Evolutionary conservation across 2,329 filamentous ascomycete genomes (phyloP).

Genomic region (Aspergillus versicolor): DNA sequence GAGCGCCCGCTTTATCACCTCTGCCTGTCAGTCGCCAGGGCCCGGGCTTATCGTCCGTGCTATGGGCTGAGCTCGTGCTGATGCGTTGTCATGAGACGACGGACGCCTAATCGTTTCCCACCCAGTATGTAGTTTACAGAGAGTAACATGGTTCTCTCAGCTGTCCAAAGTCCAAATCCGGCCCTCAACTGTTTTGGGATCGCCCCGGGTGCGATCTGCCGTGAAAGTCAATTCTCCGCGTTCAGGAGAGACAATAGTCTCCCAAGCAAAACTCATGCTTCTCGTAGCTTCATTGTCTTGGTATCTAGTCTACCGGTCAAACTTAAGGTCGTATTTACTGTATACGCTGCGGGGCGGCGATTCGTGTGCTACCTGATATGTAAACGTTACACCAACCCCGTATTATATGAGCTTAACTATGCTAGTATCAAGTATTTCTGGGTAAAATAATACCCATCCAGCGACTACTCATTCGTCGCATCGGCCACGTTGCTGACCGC

Average conservation of each 20-base stretch:
- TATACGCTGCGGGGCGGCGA: neutral
- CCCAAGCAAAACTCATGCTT: neutral
- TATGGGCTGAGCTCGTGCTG: neutral
- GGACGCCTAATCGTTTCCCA: no score
- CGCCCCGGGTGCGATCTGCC: neutral
- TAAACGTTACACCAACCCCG: neutral
- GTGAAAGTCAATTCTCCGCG: neutral
- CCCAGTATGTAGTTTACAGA: no score
- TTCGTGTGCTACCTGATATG: neutral
- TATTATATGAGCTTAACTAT: neutral
- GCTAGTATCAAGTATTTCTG: no score
- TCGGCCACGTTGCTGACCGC: neutral
- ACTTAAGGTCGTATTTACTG: neutral
- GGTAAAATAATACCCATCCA: neutral
- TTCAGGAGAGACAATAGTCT: neutral
- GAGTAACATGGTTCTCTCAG: no score
- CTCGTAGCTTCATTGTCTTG: neutral
- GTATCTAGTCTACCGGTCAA: neutral
- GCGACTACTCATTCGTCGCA: neutral
- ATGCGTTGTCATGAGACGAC: neutral
- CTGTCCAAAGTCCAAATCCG: no score
- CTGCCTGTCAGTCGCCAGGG: neutral
- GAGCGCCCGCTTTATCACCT: conserved; percentile 8
- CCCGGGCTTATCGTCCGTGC: conserved; percentile 8
- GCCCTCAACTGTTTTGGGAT: neutral